Base-by-base conservation (phyloP, 2,329 filamentous ascomycete species). In the Phaeosphaeria sp. region DNA sequence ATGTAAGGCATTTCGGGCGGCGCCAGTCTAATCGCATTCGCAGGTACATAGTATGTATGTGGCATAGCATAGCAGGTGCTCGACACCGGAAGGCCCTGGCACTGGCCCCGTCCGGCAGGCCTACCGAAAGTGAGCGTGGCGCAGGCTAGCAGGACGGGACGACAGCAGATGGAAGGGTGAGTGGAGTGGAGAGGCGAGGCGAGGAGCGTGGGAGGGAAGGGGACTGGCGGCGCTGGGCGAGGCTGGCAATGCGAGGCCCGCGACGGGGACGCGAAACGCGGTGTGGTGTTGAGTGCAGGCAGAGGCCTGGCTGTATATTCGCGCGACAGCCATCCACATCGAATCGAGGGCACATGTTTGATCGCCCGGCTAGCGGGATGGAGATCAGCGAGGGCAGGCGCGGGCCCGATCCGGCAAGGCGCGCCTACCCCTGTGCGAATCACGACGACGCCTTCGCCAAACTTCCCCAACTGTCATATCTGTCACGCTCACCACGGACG, bases 401-500 rank as follows among this genome's bases (percentile, higher is more conserved):
- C 65, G 55, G 61, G 53, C 56, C 57, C 45, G 45, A 61, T 63
- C 53, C 45, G 61, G 67, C 30, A 60, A 66, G 61, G 67, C 44
- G 63, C 58, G n/a, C 47, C 18, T 36, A 73, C 62, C 71, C 73
- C 68, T 71, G 68, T 57, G 72, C 67, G 66, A 69, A 74, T 75
- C 72, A 72, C 50, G 48, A 25, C 55, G 49, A 33, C 46, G 57
- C 44, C 63, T 51, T 61, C 59, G 62, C 72, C 62, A 60, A 62
- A 69, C 68, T 58, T 72, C 67, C 55, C 65, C 61, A 67, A 64
- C 53, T 64, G 67, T 65, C 67, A 55, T 30, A 45, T 43, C 51
- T 40, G 25, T 43, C 54, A 25, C 18, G 25, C 52, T 44, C 46
- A 39, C 45, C n/a, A 53, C 46, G 24, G 50, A 46, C 45, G 51